Conservation (phyloP, 2,329 filamentous ascomycete genomes). For the Alternaria gaisen region DNA sequence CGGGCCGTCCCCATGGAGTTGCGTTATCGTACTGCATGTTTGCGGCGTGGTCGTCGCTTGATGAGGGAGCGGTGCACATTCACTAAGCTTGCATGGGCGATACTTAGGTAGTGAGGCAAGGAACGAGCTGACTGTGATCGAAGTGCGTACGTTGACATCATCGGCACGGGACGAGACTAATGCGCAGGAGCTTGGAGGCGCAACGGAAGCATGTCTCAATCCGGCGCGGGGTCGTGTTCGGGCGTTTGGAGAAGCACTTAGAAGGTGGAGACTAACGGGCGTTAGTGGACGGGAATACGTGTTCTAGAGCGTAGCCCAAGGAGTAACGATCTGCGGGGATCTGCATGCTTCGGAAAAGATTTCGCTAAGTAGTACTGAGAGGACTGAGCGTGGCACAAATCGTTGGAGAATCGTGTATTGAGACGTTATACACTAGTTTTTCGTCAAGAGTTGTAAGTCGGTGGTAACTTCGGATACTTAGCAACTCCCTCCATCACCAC, state of each 20-base stretch:
- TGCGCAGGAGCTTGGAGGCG: not conserved
- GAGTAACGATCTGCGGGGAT: constrained; percentile 1
- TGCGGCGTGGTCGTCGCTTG: not conserved
- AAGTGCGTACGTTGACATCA: not conserved
- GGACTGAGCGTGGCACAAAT: not conserved
- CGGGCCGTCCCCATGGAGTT: constrained; percentile 1
- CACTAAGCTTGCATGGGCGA: not conserved
- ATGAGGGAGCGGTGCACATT: not conserved
- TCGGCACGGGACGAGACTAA: not conserved
- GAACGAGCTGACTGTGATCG: not conserved
- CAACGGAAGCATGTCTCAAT: constrained; percentile 1
- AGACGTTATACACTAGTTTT: not conserved
- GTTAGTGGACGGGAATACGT: not conserved
- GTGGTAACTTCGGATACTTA: not conserved
- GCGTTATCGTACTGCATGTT: not conserved
- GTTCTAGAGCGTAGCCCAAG: not conserved
- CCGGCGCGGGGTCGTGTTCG: not conserved
- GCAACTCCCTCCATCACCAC: constrained; percentile 1
- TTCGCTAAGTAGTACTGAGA: not conserved
- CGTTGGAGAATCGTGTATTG: not conserved
- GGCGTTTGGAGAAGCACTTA: not conserved
- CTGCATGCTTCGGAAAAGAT: constrained; percentile 1
- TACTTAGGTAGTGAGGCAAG: not conserved
- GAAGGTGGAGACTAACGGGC: not conserved
- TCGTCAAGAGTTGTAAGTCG: not conserved